These are phyloP conservation scores for Dactylellina cionopaga DNA, from an alignment of 2,329 filamentous ascomycete species.

Conservation along the genomic window DNA sequence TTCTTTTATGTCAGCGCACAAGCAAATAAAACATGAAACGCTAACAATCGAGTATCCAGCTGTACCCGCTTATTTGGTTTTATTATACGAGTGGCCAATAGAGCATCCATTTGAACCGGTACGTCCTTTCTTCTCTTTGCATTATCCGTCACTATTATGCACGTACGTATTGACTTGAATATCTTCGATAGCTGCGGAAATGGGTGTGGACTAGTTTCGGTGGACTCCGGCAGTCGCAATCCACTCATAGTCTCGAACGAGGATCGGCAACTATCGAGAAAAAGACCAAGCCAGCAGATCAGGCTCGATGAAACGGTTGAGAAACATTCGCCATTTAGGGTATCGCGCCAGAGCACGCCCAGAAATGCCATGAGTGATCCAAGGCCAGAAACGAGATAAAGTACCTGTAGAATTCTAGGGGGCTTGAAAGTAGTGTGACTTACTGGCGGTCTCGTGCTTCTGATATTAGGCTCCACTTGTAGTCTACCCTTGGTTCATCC, in stretches of 20 bases:
- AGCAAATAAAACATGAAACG: neutral
- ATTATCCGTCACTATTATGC: neutral
- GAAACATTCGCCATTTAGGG: too few relatives aligned
- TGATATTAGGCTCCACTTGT: too few relatives aligned
- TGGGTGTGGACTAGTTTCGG: slow-evolving; percentile 49
- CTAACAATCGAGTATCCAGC: neutral
- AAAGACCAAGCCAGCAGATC: neutral
- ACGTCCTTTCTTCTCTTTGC: neutral
- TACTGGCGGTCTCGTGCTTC: too few relatives aligned
- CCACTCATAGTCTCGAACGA: neutral
- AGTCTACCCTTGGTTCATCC: too few relatives aligned
- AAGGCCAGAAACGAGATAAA: too few relatives aligned
- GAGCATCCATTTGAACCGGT: slow-evolving; percentile 46
- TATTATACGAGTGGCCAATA: slow-evolving; percentile 48
- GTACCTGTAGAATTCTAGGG: slow-evolving; percentile 4
- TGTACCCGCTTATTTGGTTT: slow-evolving; percentile 45
- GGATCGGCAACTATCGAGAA: neutral
- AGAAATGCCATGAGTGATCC: too few relatives aligned
- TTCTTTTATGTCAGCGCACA: neutral
- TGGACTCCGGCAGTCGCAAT: neutral
- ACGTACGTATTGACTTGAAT: neutral
- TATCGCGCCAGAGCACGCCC: too few relatives aligned
- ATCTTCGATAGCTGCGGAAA: slow-evolving; percentile 11
- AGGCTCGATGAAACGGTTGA: neutral
- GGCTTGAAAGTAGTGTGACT: too few relatives aligned